phyloP scores from a whole-genome alignment of 2,329 filamentous ascomycete species.

The Ceratocystis variospora region DNA sequence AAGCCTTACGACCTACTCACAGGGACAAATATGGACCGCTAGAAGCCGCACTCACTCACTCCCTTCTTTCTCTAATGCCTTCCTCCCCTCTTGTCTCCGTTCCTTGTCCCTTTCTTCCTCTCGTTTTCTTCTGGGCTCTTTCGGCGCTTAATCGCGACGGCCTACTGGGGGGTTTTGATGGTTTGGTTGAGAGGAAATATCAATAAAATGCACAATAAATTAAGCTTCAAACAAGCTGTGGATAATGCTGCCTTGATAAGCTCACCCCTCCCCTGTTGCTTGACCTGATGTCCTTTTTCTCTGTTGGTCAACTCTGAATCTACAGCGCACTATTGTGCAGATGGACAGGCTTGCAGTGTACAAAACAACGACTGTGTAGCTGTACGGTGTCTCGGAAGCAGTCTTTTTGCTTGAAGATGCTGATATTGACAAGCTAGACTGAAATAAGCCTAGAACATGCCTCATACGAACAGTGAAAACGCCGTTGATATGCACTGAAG shows the following conservation, averaged over 20 bases:
- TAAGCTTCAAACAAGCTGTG: too few species aligned
- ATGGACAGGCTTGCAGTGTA: neutral
- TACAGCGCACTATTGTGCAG: neutral
- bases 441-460: too few species aligned
- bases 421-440: too few species aligned
- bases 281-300: neutral
- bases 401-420: too few species aligned
- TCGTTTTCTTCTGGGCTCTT: neutral
- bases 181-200: neutral
- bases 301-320: neutral
- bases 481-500: too few species aligned
- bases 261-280: neutral
- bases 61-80: neutral
- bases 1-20: neutral
- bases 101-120: neutral
- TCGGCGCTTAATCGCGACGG: constrained; percentile 1
- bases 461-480: too few species aligned
- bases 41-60: neutral
- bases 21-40: too few species aligned
- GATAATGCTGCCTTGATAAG: neutral
- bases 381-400: neutral
- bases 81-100: too few species aligned
- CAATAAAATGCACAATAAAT: neutral
- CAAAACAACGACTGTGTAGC: neutral
- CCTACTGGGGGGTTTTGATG: neutral